Evolutionary conservation across 1,284 basidiomycete species (phyloP).

Genomic region (Amylostereum chailletii): DNA sequence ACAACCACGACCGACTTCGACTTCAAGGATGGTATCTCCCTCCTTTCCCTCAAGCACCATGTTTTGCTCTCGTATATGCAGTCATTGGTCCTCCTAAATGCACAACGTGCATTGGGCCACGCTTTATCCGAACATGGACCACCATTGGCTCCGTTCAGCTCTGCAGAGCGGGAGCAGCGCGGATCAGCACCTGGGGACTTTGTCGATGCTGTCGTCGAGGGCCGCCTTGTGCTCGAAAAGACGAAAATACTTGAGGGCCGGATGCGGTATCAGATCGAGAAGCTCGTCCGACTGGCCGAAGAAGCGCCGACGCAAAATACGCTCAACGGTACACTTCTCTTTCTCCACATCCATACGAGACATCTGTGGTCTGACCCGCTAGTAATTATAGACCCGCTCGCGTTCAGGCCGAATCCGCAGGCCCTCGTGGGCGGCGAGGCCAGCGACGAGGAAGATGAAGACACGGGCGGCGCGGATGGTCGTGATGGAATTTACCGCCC

Average conservation of each 20-base stretch:
- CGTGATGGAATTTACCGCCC: slow-evolving; percentile 76
- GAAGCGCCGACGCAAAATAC: slow-evolving; percentile 47
- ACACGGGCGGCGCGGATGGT: slow-evolving; percentile 14
- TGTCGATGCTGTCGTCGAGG: slow-evolving; percentile 68
- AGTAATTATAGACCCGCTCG: slow-evolving; percentile 62
- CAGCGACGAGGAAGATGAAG: slow-evolving; percentile 25
- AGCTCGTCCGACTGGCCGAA: slow-evolving; percentile 69
- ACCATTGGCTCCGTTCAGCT: slow-evolving; percentile 45
- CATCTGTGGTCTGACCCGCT: slow-evolving; percentile 4
- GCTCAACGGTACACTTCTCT: slow-evolving; percentile 49
- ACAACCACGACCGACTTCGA: slow-evolving; percentile 40
- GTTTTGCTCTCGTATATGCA: slow-evolving; percentile 84
- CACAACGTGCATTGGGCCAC: slow-evolving; percentile 60
- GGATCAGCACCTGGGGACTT: slow-evolving; percentile 55
- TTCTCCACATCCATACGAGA: slow-evolving; percentile 1
- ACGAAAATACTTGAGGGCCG: slow-evolving; percentile 73
- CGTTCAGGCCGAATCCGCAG: slow-evolving; percentile 85
- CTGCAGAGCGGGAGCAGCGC: slow-evolving; percentile 39
- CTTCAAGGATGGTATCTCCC: slow-evolving; percentile 77
- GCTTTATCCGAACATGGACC: slow-evolving; percentile 43
- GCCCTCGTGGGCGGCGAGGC: slow-evolving; percentile 41
- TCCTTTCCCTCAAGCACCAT: slow-evolving; percentile 85
- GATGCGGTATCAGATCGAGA: slow-evolving; percentile 94
- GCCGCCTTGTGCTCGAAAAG: slow-evolving; percentile 73
- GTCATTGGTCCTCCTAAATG: slow-evolving; percentile 70